Evolutionary conservation across 2,329 filamentous ascomycete species (phyloP).

Genomic region (Metarhizium album): DNA sequence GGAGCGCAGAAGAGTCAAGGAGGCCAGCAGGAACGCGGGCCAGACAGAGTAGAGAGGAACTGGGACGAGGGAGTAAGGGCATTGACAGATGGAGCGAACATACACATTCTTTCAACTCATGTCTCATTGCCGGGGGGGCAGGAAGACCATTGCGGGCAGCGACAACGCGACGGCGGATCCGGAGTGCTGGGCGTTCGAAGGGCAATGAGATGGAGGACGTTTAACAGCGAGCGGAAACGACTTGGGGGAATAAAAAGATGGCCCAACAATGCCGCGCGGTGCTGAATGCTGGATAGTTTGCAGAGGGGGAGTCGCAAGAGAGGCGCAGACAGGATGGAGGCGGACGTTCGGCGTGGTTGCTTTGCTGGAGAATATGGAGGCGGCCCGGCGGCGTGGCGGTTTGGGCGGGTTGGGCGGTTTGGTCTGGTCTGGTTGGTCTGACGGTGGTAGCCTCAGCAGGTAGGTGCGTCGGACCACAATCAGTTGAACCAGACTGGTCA

Average conservation of each 20-base stretch:
- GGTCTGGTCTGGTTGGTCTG: neutral
- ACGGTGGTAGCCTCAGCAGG: too few species aligned
- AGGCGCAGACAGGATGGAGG: too few species aligned
- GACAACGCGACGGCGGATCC: constrained; percentile 16
- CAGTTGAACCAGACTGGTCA: too few species aligned
- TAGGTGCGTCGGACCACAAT: too few species aligned
- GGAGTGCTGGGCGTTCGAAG: neutral
- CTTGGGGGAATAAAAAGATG: neutral
- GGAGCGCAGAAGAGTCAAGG: neutral
- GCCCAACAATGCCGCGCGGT: too few species aligned
- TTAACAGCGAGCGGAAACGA: neutral
- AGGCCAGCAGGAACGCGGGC: too few species aligned
- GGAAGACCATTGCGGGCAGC: constrained; percentile 24
- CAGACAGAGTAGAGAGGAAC: neutral
- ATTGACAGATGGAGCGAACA: constrained; percentile 14
- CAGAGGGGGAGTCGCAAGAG: neutral
- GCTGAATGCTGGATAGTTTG: neutral
- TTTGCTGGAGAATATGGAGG: too few species aligned
- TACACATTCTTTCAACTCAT: constrained; percentile 34
- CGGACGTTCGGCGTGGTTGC: neutral
- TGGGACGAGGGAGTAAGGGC: neutral
- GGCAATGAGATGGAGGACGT: neutral
- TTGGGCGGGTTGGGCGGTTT: neutral
- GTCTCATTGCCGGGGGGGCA: constrained; percentile 21
- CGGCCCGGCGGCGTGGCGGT: neutral